Evolutionary conservation across 257 asterid genomes (phyloP), one percentile per base, ranked within the genome.

Genomic region (Avicennia marina): DNA sequence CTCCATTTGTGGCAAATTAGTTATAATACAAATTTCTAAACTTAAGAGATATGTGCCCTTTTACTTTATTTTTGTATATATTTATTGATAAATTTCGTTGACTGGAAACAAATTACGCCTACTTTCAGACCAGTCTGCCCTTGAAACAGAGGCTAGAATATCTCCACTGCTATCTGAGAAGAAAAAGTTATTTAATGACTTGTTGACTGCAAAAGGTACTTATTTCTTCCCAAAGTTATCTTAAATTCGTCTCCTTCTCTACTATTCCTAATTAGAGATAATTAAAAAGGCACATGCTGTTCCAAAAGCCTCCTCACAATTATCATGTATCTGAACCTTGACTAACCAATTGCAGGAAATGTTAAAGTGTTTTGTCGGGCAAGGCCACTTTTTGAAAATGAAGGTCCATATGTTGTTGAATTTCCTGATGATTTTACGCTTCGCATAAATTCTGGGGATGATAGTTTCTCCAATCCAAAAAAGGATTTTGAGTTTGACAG

Each of bases 401-500:
- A 93, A 77, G 97, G 96, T 60, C 69, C 87, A 56, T 81, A 79
- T 33, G 67, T 79, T 63, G 86, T 86, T 54, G 95, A 93, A 78
- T 93, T 86, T 69, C 99, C 99, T 31, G 97, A 93, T 72, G 85
- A 86, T 58, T 69, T 58, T 66, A 86, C 86, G 4, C 58, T 93
- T 46, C 87, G 95, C 41, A 68, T 89, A 72, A 74, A 84, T 78
- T 84, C 96, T 49, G 82, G 89, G 64, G 90, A 86, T 75, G 90
- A 86, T 68, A 75, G 56, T 38, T 71, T 79, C 53, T 73, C 87
- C 60, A 93, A 82, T 73, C 94, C 97, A 18, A 93, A 89, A 78
- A 93, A 89, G 78, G 99, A 89, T 74, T 93, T 86, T 71, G 99
- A 93, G 74, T 86, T 93, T 72, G 99, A 93, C 69, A 75, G 89